phyloP scores from a whole-genome alignment of 805 yeast genomes.

The Pichia rugopelliculosa region DNA sequence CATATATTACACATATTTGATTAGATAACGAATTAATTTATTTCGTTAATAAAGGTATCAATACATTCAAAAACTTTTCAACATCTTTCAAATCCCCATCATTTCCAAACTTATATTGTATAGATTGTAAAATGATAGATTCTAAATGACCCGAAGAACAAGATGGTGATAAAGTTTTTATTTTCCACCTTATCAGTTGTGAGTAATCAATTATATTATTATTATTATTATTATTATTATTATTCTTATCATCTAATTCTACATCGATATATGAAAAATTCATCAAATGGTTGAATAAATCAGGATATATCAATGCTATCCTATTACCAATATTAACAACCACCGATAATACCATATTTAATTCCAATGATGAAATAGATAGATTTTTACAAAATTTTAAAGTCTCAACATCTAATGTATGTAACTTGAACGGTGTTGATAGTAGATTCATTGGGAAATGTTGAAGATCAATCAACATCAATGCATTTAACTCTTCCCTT shows the following conservation, averaged over 20 bases:
- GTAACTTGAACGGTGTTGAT: conserved; percentile 11
- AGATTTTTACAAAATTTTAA: neutral
- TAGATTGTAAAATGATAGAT: neutral
- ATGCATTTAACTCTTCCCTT: neutral
- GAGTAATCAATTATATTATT: neutral
- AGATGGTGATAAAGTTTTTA: neutral
- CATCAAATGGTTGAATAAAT: neutral
- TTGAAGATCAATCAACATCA: neutral
- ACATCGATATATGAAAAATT: neutral
- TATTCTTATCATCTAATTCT: too few relatives aligned
- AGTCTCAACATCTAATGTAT: neutral
- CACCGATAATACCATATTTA: neutral
- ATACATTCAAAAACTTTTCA: neutral
- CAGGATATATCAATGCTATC: neutral
- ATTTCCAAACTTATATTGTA: neutral
- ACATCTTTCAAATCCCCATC: neutral
- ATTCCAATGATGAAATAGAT: neutral
- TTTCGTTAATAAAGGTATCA: neutral
- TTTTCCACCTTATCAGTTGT: neutral
- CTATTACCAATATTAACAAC: neutral
- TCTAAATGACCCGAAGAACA: too few relatives aligned
- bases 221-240: neutral
- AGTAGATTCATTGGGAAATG: conserved; percentile 4
- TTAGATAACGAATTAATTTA: too few relatives aligned
- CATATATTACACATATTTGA: too few relatives aligned